Evolutionary conservation across 192 early-diverging fungal species (phyloP).

Genomic region (Martensiomyces pterosporus): DNA sequence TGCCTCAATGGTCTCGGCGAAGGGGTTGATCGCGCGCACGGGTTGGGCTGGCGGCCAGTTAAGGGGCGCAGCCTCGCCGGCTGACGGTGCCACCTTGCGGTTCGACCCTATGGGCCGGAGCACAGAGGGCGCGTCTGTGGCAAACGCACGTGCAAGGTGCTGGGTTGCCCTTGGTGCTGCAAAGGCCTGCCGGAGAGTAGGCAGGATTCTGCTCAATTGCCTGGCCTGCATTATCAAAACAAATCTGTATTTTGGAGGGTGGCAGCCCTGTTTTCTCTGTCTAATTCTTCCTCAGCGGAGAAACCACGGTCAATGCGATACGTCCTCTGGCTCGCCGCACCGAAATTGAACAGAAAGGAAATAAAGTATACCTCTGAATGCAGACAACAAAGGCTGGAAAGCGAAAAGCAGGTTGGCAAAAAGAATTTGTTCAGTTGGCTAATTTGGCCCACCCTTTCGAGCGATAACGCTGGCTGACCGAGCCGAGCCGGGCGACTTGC

Average conservation of each 20-base stretch:
- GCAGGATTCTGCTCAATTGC: constrained; percentile 6
- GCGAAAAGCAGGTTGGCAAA: too few species aligned
- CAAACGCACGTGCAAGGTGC: constrained; percentile 10
- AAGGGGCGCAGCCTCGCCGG: constrained; percentile 22
- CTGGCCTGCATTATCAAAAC: constrained; percentile 8
- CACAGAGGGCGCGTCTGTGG: constrained; percentile 13
- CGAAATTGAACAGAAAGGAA: too few species aligned
- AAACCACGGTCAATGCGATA: too few species aligned
- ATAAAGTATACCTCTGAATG: too few species aligned
- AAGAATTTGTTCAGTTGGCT: too few species aligned
- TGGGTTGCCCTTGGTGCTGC: neutral
- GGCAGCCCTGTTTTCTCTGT: too few species aligned
- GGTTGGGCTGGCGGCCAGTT: constrained; percentile 38
- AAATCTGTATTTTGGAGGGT: neutral
- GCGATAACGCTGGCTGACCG: too few species aligned
- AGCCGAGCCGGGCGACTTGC: too few species aligned
- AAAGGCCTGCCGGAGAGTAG: constrained; percentile 7
- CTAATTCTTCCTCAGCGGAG: too few species aligned
- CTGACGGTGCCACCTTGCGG: constrained; percentile 34
- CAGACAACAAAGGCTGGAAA: too few species aligned
- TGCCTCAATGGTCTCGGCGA: constrained; percentile 60
- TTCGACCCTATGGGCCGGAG: constrained; percentile 40
- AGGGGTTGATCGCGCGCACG: constrained; percentile 27
- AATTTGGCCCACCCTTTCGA: too few species aligned
- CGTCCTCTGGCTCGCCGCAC: too few species aligned